Conservation (phyloP, 352 stramenopile genomes). For the Globisporangium nodosum region DNA sequence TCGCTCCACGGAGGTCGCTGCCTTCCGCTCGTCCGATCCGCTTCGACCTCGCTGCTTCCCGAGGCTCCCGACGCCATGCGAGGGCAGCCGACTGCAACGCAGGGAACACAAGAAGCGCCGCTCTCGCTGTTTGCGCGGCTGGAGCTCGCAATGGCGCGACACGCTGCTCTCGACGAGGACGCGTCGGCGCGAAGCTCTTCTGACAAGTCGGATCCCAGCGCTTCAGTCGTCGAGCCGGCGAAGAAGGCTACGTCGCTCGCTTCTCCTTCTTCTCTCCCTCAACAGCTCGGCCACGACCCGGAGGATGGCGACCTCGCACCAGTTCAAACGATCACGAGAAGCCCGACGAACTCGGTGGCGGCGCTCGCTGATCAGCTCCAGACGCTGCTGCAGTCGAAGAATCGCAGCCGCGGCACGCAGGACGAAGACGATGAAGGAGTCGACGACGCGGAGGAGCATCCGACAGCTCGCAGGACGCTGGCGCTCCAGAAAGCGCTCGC, state of each 20-base stretch:
- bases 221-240: not conserved
- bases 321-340: not conserved
- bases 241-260: not conserved
- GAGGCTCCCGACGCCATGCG: not conserved
- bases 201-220: no score
- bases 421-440: not conserved
- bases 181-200: no score
- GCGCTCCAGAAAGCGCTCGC: constrained; percentile 19
- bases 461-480: not conserved
- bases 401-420: constrained; percentile 2
- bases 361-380: constrained; percentile 24
- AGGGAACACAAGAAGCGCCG: not conserved
- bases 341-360: constrained; percentile 11
- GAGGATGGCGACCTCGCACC: not conserved
- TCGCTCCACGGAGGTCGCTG: no score
- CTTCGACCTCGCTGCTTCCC: not conserved
- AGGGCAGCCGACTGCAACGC: not conserved
- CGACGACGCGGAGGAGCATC: not conserved
- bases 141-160: constrained; percentile 14
- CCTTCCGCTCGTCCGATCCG: not conserved
- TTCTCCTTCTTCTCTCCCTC: not conserved
- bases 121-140: constrained; percentile 22
- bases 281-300: not conserved
- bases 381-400: constrained; percentile 16
- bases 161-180: constrained; percentile 4